Evolutionary conservation across 192 early-diverging fungal genomes (phyloP).

Genomic region (Thamnidium elegans): DNA sequence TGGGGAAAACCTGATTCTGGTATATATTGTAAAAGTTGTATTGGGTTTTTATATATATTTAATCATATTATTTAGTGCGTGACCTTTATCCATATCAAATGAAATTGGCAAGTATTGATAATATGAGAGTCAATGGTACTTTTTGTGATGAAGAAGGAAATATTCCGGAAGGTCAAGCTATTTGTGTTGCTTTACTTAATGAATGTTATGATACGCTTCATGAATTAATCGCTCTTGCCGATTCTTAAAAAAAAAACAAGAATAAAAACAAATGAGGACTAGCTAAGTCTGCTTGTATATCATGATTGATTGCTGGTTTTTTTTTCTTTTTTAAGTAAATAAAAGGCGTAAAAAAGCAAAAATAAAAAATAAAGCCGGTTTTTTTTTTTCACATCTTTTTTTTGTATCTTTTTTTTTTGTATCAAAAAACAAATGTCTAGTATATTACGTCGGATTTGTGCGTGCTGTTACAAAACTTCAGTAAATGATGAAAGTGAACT

Average conservation of each 20-base stretch:
- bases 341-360: no score
- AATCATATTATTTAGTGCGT: not conserved
- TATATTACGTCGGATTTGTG: no score
- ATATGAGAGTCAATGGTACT: conserved; percentile 78
- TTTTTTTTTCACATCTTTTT: no score
- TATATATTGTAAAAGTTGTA: conserved; percentile 16
- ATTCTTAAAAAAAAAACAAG: conserved; percentile 11
- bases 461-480: no score
- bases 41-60: not conserved
- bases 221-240: conserved; percentile 62
- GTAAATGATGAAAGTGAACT: no score
- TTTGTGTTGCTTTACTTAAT: conserved; percentile 78
- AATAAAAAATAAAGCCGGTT: no score
- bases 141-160: conserved; percentile 81
- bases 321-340: no score
- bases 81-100: conserved; percentile 64
- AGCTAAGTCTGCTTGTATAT: not conserved
- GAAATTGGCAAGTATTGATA: conserved; percentile 81
- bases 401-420: no score
- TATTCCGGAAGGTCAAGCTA: conserved; percentile 78
- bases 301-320: not conserved
- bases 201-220: conserved; percentile 88
- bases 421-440: no score
- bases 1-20: conserved; percentile 75
- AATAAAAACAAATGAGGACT: not conserved